phyloP scores from a whole-genome alignment of 2,329 filamentous ascomycete genomes.

The Alternaria ethzedia region DNA sequence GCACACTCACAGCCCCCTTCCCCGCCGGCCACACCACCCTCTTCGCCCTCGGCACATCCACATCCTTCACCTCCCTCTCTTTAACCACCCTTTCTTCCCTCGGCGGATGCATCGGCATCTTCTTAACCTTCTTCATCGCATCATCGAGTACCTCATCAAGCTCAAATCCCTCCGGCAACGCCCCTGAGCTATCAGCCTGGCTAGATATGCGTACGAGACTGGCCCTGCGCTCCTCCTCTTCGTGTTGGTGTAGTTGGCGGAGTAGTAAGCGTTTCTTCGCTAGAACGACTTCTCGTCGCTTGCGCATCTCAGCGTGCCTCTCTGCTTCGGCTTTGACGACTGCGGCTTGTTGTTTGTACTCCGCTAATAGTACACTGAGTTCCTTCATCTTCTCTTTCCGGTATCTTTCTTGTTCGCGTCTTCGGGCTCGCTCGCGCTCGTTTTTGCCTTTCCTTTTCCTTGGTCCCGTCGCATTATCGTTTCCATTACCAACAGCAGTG shows the following conservation, averaged over 20 bases:
- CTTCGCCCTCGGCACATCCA: not conserved
- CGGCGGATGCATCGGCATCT: not conserved
- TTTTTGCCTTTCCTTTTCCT: not conserved
- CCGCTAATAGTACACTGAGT: not conserved
- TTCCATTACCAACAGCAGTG: fast-evolving
- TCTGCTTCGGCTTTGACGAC: not conserved
- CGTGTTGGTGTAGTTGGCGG: not conserved
- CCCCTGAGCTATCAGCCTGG: not conserved
- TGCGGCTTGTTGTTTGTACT: not conserved
- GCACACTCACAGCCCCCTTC: not conserved
- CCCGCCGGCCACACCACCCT: not conserved
- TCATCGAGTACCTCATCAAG: conserved; percentile 6
- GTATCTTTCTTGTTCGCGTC: not conserved
- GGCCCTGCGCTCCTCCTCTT: not conserved
- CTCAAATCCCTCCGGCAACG: not conserved
- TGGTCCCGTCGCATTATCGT: not conserved
- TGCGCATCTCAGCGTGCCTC: not conserved
- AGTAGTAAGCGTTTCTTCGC: not conserved
- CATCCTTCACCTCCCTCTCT: not conserved
- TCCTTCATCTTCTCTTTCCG: not conserved
- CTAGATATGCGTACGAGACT: not conserved
- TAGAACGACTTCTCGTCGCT: not conserved
- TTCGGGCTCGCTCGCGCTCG: not conserved
- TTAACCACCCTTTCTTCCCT: not conserved
- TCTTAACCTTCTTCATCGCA: not conserved